A percentile compares a stretch with the other conserved stretches of the same genome.
Evolutionary conservation across 176 grass and related monocot genomes (phyloP).

Genomic region (Avena sativa): DNA sequence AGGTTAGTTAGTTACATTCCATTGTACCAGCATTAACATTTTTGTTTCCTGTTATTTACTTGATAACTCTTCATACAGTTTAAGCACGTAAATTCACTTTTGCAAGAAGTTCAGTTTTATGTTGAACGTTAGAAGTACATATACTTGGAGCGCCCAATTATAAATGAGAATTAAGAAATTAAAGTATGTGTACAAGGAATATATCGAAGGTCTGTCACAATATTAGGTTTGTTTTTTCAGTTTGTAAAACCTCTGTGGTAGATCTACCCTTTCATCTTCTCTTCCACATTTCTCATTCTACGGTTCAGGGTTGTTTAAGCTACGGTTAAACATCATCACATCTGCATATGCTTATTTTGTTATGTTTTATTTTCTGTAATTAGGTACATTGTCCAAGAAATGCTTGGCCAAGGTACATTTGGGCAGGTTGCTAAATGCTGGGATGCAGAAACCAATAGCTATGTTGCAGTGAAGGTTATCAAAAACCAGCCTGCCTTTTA

Average conservation of each 20-base stretch:
- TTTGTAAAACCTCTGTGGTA: constrained; percentile 17
- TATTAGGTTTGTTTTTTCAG: constrained; percentile 19
- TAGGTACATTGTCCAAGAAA: constrained; percentile 93
- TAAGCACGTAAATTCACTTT: constrained; percentile 5
- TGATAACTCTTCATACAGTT: background rate
- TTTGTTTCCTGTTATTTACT: constrained; percentile 5
- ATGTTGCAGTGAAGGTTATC: constrained; percentile 96
- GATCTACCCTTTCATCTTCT: constrained; percentile 22
- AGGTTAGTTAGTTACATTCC: constrained; percentile 64
- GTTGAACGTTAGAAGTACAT: constrained; percentile 15
- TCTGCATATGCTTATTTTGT: constrained; percentile 3
- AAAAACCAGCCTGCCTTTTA: constrained; percentile 99
- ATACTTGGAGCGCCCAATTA: background rate
- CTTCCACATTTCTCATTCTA: constrained; percentile 15
- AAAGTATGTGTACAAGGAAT: constrained; percentile 11
- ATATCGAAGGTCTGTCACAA: background rate
- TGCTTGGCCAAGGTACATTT: constrained; percentile 98
- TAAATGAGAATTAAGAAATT: constrained; percentile 31
- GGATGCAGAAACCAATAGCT: constrained; percentile 73
- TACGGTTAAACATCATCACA: background rate
- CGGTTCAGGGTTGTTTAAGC: constrained; percentile 2
- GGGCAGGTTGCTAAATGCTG: constrained; percentile 98
- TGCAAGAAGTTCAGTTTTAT: constrained; percentile 18
- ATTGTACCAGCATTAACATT: constrained; percentile 10
- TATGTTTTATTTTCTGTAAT: constrained; percentile 32